A percentile compares a stretch with the other conserved stretches of the same genome.
These are phyloP conservation scores for Solanum pinnatisectum DNA, from an alignment of 257 asterid genomes.

Conservation along the genomic window DNA sequence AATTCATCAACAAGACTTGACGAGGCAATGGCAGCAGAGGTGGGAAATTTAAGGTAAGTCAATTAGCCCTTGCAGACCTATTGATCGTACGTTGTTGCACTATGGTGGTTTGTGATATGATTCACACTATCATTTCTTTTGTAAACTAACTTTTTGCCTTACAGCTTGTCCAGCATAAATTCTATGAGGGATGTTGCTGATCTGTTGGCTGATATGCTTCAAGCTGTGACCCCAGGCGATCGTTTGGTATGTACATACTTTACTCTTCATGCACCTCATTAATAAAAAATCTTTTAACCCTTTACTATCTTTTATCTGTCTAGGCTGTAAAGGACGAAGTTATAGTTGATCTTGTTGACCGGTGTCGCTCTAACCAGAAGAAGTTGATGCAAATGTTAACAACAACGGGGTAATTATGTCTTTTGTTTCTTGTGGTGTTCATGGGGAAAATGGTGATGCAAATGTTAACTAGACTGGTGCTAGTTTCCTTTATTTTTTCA, in stretches of 20 bases:
- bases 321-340: conserved; percentile 74
- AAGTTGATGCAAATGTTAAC: conserved; percentile 69
- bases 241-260: conserved; percentile 30
- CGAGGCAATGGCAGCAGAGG: conserved; percentile 78
- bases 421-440: not conserved
- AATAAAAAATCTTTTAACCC: not conserved
- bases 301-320: not conserved
- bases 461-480: not conserved
- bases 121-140: not conserved
- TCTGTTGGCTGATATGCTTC: conserved; percentile 78
- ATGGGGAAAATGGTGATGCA: not conserved
- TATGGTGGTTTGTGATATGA: not conserved
- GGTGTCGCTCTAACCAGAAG: conserved; percentile 69
- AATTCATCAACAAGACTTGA: conserved; percentile 81
- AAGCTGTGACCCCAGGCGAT: conserved; percentile 58
- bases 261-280: not conserved
- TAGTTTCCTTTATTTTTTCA: not conserved
- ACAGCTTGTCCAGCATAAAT: conserved; percentile 46
- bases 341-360: conserved; percentile 73
- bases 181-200: conserved; percentile 61
- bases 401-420: conserved; percentile 39
- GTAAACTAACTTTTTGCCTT: not conserved
- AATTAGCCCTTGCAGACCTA: not conserved
- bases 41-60: conserved; percentile 51
- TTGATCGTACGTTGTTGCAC: not conserved